Evolutionary conservation across 2,329 filamentous ascomycete species (phyloP), one percentile per base, ranked within the genome.

Genomic region (Arthrobotrys musiformis): DNA sequence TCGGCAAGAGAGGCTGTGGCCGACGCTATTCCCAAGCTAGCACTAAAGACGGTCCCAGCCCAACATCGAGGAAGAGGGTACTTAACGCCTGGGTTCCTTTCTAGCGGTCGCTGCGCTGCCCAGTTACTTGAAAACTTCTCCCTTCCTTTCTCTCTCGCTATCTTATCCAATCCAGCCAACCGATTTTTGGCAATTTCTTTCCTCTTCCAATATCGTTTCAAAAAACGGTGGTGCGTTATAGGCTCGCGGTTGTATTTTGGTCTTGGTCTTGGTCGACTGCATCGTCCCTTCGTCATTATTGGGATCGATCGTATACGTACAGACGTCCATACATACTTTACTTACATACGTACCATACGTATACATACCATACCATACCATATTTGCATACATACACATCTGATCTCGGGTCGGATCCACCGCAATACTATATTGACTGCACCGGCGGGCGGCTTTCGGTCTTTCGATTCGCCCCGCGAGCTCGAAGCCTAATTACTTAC

Each of bases 1-100:
- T 77, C 73, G 73, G 73, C 73, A 77, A 77, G 73, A 77, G 73
- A 70, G 73, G 73, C 73, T 77, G 73, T 77, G 73, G 60, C 73
- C 73, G 73, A 77, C 72, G 72, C 72, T 76, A 76, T 76, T 64
- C 72, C 72, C 64, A 76, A 67, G 73, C 66, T 64, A 77, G 73
- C 33, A 56, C 64, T 54, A 4, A 66, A 73, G 69, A 73, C 44
- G 63, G 54, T 60, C 62, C 73, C 66, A 77, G 66, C 73, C 73
- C 73, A 77, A 61, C 66, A 77, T 77, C 66, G 56, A 62, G 40
- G 37, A 62, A 40, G 70, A 76, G 73, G 70, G 73, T 77, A 77
- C 73, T 77, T 77, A 77, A 70, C 70, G 50, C 19, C 73, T 40
- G 73, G 66, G 73, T 77, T 77, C 73, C 73, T 77, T 77, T 77